Percentiles rank a stretch among this genome's conserved stretches.
phyloP scores from a whole-genome alignment of 495 filamentous ascomycete species.

The Stereocaulon alpinum region DNA sequence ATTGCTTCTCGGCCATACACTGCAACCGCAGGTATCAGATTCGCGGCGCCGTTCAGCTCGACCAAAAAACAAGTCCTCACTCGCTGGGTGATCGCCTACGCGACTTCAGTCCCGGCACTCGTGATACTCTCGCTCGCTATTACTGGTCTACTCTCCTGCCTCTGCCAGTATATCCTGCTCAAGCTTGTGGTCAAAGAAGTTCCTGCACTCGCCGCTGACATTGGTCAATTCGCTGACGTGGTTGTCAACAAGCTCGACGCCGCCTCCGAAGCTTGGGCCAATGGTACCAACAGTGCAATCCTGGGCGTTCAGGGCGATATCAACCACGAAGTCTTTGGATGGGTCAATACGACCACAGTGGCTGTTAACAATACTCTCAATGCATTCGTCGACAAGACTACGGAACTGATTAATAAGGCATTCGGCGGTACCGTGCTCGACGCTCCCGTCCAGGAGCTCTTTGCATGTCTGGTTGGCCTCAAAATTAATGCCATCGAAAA shows the following conservation, averaged over 20 bases:
- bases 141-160: slow-evolving; percentile 72
- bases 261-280: slow-evolving; percentile 68
- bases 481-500: slow-evolving; percentile 68
- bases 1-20: slow-evolving; percentile 73
- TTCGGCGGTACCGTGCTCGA: slow-evolving; percentile 72
- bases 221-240: slow-evolving; percentile 71
- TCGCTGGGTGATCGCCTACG: slow-evolving; percentile 81
- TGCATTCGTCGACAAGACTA: slow-evolving; percentile 64
- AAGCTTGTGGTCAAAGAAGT: slow-evolving; percentile 61
- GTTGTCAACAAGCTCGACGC: slow-evolving; percentile 63
- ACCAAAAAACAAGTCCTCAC: slow-evolving; percentile 58
- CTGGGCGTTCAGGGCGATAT: slow-evolving; percentile 55
- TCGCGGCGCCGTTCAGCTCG: slow-evolving; percentile 57
- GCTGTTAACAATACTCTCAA: slow-evolving; percentile 82
- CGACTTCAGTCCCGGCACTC: slow-evolving; percentile 71
- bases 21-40: slow-evolving; percentile 56
- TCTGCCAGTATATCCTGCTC: slow-evolving; percentile 77
- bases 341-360: slow-evolving; percentile 71
- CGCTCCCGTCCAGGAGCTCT: slow-evolving; percentile 58
- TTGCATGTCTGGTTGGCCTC: slow-evolving; percentile 65
- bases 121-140: slow-evolving; percentile 79
- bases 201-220: slow-evolving; percentile 62
- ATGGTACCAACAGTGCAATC: slow-evolving; percentile 65
- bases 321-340: slow-evolving; percentile 77
- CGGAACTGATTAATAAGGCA: slow-evolving; percentile 56